Base-by-base conservation (phyloP, 2,329 filamentous ascomycete species). In the Beauveria scarabaeidicola region DNA sequence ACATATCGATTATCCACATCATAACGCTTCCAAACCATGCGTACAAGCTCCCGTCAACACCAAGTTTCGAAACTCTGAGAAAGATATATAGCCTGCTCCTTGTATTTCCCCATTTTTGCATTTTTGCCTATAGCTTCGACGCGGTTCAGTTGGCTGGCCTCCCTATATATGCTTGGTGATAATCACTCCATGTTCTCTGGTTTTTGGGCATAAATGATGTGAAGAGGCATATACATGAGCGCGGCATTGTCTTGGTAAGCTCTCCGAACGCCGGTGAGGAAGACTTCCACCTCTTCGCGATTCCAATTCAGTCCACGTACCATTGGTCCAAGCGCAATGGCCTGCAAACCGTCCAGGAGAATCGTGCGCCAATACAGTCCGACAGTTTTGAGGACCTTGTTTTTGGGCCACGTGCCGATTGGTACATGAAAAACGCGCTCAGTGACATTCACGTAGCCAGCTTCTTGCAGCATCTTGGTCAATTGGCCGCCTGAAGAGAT, bases 161-260 rank as follows among this genome's bases (percentile, higher is more conserved):
- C 32, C 17, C 25, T 10, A 11, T 44, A 15, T 17, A 1, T 25
- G 21, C 29, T 9, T 15, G n/a, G 8, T n/a, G 19, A 13, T 36
- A 36, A 29, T 48, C 19, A 59, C 1, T 23, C 50, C 57, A 59
- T 59, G n/a, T 59, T 40, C 50, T 59, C 59, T 38, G 81, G 78
- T 67, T 78, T 82, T 68, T 83, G 81, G 17, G 75, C 81, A 64
- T 80, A 82, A 13, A 82, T 72, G 55, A 83, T 74, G 65, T 81
- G 76, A 63, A 82, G 72, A 9, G 80, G 80, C 81, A 84, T 83
- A 63, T 81, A 82, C 72, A 75, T 72, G 64, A 78, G 74, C 64
- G 69, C 70, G 59, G 69, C 65, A 52, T 75, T 76, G 58, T 79
- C 77, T 63, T 71, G 70, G 63, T 79, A 80, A n/a, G 76, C 77